These are phyloP conservation scores for Solanum neorickii DNA, from an alignment of 257 asterid species.

Conservation along the genomic window DNA sequence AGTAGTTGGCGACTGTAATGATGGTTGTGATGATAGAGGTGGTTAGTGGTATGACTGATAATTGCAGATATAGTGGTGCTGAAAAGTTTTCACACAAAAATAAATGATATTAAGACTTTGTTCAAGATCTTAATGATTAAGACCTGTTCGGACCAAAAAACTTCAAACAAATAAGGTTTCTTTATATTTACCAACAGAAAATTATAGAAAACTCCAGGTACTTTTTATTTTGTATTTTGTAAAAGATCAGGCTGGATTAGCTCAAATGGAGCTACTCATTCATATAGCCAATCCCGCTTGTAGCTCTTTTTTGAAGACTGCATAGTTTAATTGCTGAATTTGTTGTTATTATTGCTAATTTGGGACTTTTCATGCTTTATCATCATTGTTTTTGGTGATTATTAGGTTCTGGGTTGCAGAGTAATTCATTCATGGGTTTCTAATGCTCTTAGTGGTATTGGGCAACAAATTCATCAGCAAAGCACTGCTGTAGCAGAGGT, in stretches of 20 bases:
- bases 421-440: conserved; percentile 74
- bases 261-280: not conserved
- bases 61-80: not conserved
- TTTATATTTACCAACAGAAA: not conserved
- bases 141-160: not conserved
- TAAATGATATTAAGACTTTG: not conserved
- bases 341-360: not conserved
- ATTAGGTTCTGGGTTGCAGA: conserved; percentile 84
- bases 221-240: not conserved
- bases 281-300: not conserved
- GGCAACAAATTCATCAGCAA: conserved; percentile 44
- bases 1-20: not conserved
- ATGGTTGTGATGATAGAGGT: not conserved
- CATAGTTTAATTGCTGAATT: not conserved
- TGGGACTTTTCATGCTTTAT: conserved; percentile 11
- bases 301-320: not conserved
- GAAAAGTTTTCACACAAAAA: not conserved
- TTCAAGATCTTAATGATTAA: not conserved
- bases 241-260: not conserved
- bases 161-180: not conserved
- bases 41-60: not conserved
- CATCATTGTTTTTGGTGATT: conserved; percentile 39
- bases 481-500: conserved; percentile 49
- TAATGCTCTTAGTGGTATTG: conserved; percentile 39
- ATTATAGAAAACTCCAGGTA: not conserved